phyloP scores from a whole-genome alignment of 441 rosid species.

The Francoa sonchifolia region DNA sequence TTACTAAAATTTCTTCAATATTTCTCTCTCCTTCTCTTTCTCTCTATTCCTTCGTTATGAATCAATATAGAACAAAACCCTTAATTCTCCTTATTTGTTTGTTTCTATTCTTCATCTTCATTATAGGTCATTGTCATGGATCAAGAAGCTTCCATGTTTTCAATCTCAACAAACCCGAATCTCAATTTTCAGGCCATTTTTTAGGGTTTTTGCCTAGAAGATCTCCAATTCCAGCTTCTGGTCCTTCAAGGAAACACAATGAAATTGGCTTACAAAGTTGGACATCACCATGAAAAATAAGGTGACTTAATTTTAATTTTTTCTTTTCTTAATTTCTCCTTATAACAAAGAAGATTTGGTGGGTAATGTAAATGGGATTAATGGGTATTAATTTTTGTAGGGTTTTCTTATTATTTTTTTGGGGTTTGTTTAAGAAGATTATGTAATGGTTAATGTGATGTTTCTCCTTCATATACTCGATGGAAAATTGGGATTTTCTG shows the following conservation, averaged over 20 bases:
- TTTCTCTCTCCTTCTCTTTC: not conserved
- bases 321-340: not conserved
- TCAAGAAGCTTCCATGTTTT: slow-evolving; percentile 7
- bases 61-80: not conserved
- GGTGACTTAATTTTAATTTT: not conserved
- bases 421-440: not conserved
- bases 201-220: slow-evolving; percentile 11
- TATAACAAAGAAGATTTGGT: not conserved
- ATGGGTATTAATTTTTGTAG: not conserved
- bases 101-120: not conserved
- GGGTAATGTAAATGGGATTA: not conserved
- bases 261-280: slow-evolving; percentile 14
- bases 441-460: no score
- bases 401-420: slow-evolving; percentile 1
- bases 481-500: no score
- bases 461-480: no score
- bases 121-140: slow-evolving; percentile 3
- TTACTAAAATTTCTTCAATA: no score
- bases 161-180: not conserved
- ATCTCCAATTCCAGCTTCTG: slow-evolving; percentile 10
- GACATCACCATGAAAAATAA: slow-evolving; percentile 4
- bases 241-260: slow-evolving; percentile 16
- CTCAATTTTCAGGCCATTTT: slow-evolving; percentile 3
- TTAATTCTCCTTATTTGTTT: not conserved
- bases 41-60: slow-evolving; percentile 1